Evolutionary conservation across 2,329 filamentous ascomycete genomes (phyloP).

Genomic region (Calonectria hongkongensis): DNA sequence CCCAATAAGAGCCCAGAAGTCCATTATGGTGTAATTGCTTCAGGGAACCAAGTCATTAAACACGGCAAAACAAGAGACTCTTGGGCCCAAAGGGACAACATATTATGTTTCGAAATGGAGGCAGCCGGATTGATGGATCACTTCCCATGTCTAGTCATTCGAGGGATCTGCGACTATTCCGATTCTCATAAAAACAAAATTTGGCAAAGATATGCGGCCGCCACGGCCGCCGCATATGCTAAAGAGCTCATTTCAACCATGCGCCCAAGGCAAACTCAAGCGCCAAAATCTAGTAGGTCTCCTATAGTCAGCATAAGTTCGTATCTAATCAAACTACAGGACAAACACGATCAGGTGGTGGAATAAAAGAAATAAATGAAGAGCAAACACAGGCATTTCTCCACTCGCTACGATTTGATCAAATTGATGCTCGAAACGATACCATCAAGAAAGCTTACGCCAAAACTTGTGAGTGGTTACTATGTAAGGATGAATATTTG

Average conservation of each 20-base stretch:
- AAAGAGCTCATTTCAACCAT: conserved; percentile 8
- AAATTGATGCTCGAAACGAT: conserved; percentile 61
- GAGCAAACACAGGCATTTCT: conserved; percentile 44
- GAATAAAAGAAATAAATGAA: not conserved
- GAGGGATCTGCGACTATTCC: conserved; percentile 7
- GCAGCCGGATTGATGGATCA: not conserved
- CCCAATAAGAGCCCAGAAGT: not conserved
- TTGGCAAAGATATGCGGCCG: conserved; percentile 6
- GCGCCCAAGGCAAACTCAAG: not conserved
- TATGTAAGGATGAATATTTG: conserved; percentile 57
- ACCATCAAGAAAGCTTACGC: conserved; percentile 61
- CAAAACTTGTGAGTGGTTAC: conserved; percentile 65
- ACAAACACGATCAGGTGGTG: not conserved
- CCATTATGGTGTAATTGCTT: not conserved
- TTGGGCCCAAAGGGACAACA: not conserved
- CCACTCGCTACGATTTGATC: conserved; percentile 59
- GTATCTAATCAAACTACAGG: not conserved
- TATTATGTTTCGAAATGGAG: conserved; percentile 14
- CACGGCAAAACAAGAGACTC: not conserved
- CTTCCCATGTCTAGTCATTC: not conserved
- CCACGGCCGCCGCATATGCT: not conserved
- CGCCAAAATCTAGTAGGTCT: not conserved
- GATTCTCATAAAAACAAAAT: conserved; percentile 13
- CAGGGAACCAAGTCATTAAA: conserved; percentile 2
- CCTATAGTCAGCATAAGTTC: not conserved